Evolutionary conservation across 2,329 filamentous ascomycete genomes (phyloP).

Genomic region (Trichoderma lentiforme): DNA sequence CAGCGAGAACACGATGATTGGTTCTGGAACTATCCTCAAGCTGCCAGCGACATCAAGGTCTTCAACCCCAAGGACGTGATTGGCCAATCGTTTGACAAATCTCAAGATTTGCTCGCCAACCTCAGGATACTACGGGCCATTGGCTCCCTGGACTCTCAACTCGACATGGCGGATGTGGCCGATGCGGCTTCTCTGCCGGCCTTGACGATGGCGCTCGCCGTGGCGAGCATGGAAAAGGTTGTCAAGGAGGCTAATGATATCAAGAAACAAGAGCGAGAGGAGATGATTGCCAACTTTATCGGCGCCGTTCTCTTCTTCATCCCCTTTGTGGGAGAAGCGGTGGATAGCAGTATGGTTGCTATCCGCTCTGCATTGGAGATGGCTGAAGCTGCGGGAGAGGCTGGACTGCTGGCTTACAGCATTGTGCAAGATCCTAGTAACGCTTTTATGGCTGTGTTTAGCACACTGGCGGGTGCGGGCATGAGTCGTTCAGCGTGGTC

Average conservation of each 20-base stretch:
- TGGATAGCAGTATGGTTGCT: slow-evolving; percentile 23
- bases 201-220: slow-evolving; percentile 24
- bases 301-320: slow-evolving; percentile 48
- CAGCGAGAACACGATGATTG: slow-evolving; percentile 4
- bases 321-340: slow-evolving; percentile 47
- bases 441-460: slow-evolving; percentile 28
- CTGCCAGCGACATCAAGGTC: slow-evolving; percentile 19
- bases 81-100: slow-evolving; percentile 20
- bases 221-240: slow-evolving; percentile 28
- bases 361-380: slow-evolving; percentile 21
- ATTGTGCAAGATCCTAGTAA: slow-evolving; percentile 28
- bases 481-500: slow-evolving; percentile 12
- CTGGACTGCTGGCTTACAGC: slow-evolving; percentile 24
- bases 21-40: slow-evolving; percentile 21
- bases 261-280: slow-evolving; percentile 21
- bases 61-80: slow-evolving; percentile 25
- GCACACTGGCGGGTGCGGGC: slow-evolving; percentile 20
- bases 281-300: slow-evolving; percentile 33
- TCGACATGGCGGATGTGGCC: slow-evolving; percentile 14
- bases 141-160: neutral
- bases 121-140: slow-evolving; percentile 8
- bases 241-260: slow-evolving; percentile 26
- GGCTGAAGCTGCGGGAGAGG: slow-evolving; percentile 24
- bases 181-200: slow-evolving; percentile 23
- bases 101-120: neutral